Evolutionary conservation across 1,139 yeast genomes (phyloP).

Genomic region (Yamadazyma taylorii): DNA sequence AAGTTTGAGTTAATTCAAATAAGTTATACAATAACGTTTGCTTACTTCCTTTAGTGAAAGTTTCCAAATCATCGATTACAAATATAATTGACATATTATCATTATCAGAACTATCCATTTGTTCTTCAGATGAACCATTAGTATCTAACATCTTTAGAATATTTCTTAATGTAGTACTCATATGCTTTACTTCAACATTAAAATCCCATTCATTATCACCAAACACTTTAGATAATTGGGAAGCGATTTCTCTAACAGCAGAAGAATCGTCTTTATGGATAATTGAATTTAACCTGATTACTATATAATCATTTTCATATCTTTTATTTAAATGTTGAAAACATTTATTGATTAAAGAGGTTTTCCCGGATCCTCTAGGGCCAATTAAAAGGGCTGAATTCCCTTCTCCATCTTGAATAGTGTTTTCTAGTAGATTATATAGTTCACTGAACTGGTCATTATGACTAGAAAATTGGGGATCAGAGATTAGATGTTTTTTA

Average conservation of each 20-base stretch:
- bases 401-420: constrained; percentile 71
- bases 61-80: constrained; percentile 82
- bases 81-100: constrained; percentile 62
- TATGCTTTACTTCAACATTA: constrained; percentile 45
- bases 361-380: constrained; percentile 77
- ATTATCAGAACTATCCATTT: constrained; percentile 7
- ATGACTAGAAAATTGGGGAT: constrained; percentile 1
- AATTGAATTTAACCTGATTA: constrained; percentile 66
- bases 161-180: constrained; percentile 42
- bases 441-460: constrained; percentile 11
- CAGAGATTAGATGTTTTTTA: background rate
- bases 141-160: constrained; percentile 32
- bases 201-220: constrained; percentile 20
- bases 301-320: constrained; percentile 52
- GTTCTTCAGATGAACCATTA: constrained; percentile 2
- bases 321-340: constrained; percentile 42
- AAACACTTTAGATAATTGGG: constrained; percentile 64
- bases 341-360: constrained; percentile 61
- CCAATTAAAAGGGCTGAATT: constrained; percentile 82
- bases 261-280: constrained; percentile 73
- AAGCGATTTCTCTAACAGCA: constrained; percentile 83
- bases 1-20: constrained; percentile 79
- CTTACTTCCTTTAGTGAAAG: constrained; percentile 66
- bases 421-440: constrained; percentile 46
- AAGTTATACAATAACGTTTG: constrained; percentile 86